A percentile compares a stretch with the other conserved stretches of the same genome.
Conservation (phyloP, 176 grass and related monocot genomes). For the Chloris gayana region DNA sequence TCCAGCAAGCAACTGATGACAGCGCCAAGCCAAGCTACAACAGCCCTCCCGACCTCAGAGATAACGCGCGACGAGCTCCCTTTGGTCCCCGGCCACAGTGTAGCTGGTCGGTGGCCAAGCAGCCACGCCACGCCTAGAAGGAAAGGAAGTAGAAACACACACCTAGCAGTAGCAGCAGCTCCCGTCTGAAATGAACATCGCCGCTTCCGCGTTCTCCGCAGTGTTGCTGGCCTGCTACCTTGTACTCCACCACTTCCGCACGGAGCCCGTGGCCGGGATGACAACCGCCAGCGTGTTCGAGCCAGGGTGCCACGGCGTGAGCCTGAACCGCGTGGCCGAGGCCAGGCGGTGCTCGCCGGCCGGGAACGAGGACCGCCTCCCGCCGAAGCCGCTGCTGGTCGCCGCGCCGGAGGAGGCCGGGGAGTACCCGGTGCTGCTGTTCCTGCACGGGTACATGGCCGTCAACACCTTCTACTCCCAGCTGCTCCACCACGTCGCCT, state of each 20-base stretch:
- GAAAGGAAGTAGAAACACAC: no score
- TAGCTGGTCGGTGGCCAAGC: not conserved
- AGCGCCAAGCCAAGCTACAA: not conserved
- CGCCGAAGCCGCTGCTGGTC: constrained; percentile 43
- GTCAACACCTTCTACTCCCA: no score
- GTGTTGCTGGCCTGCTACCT: not conserved
- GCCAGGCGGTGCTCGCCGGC: no score
- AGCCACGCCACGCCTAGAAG: constrained; percentile 1
- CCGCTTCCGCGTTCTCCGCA: not conserved
- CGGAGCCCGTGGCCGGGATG: not conserved
- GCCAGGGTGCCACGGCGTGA: not conserved
- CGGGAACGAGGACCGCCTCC: no score
- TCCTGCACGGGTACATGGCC: no score
- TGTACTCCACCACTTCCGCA: not conserved
- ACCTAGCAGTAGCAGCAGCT: no score
- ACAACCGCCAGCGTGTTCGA: constrained; percentile 37
- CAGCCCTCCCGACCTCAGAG: no score
- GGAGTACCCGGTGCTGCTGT: no score
- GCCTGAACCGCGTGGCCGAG: not conserved
- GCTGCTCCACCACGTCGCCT: no score
- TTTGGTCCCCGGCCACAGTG: not conserved
- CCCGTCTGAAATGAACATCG: not conserved
- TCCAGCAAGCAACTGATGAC: not conserved
- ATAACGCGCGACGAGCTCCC: constrained; percentile 6
- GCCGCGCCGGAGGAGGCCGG: no score